A percentile compares a stretch with the other conserved stretches of the same genome.
Conservation (phyloP, 139 green algal species). For the Micractinium sp. region DNA sequence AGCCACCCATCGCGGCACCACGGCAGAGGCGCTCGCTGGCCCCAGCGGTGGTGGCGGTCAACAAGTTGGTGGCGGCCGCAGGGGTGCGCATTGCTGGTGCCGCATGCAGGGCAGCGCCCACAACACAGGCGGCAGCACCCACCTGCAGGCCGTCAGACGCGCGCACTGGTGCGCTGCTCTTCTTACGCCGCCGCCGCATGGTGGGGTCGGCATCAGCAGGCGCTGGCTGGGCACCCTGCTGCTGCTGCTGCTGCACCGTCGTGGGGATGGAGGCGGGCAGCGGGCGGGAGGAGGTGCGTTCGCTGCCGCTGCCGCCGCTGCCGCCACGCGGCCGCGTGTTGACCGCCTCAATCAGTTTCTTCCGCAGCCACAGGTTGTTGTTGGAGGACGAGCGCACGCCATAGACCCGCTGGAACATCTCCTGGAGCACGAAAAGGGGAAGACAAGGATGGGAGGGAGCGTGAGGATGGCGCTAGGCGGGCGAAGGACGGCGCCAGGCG, state of each 20-base stretch:
- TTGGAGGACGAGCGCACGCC: slow-evolving; percentile 41
- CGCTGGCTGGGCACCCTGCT: neutral
- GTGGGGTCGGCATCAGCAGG: neutral
- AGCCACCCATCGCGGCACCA: no score
- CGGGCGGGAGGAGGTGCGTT: neutral
- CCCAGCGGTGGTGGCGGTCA: no score
- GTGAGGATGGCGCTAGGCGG: neutral
- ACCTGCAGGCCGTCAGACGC: slow-evolving; percentile 15
- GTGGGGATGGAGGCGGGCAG: neutral
- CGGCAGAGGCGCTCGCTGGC: neutral
- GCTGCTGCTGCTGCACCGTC: no score
- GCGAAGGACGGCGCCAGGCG: no score
- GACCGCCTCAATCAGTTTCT: slow-evolving; percentile 53
- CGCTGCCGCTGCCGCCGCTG: neutral
- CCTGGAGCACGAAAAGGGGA: slow-evolving; percentile 12
- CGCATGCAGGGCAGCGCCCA: neutral
- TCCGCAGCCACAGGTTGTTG: slow-evolving; percentile 56
- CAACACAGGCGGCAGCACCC: no score
- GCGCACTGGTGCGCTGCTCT: slow-evolving; percentile 10
- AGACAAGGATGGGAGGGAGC: neutral
- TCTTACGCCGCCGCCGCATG: slow-evolving; percentile 12
- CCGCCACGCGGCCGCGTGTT: neutral
- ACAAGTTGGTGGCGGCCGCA: no score
- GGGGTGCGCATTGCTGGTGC: neutral
- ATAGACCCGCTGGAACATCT: slow-evolving; percentile 42